Conservation (phyloP, 169 alveolate genomes). For the Cryptosporidium muris region DNA sequence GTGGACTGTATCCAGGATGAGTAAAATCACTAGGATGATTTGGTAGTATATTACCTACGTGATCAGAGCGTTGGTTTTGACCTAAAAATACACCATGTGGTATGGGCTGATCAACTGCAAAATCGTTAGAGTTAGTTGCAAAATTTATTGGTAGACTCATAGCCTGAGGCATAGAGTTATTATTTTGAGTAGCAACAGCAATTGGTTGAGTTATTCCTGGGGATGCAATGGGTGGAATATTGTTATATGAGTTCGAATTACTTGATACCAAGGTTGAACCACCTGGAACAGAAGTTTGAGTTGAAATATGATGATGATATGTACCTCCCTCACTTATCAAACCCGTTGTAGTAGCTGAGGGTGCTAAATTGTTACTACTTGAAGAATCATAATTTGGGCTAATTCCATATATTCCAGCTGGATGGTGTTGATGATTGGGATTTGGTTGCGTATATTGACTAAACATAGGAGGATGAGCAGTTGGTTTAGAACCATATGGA, state of each 20-base stretch:
- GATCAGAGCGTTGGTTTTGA: slow-evolving; percentile 12
- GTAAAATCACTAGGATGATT: slow-evolving; percentile 24
- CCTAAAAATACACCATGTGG: slow-evolving; percentile 61
- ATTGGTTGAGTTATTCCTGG: neutral
- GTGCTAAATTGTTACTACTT: neutral
- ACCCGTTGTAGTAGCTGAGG: slow-evolving; percentile 3
- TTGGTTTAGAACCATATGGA: slow-evolving; percentile 31
- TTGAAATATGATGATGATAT: too few species aligned
- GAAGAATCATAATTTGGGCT: too few species aligned
- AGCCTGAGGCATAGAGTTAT: slow-evolving; percentile 4
- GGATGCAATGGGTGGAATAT: neutral
- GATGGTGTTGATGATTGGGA: slow-evolving; percentile 20
- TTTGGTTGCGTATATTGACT: neutral
- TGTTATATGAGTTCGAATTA: too few species aligned
- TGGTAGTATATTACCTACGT: neutral
- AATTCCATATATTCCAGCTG: slow-evolving; percentile 1
- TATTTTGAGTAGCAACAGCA: neutral
- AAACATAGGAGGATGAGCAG: neutral
- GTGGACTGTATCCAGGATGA: slow-evolving; percentile 6
- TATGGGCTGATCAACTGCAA: slow-evolving; percentile 48
- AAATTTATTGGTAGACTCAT: slow-evolving; percentile 39
- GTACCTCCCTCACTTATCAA: neutral
- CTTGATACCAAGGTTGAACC: too few species aligned
- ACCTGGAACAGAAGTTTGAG: too few species aligned
- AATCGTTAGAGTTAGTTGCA: slow-evolving; percentile 22